Conservation (phyloP, 768 basidiomycete genomes). For the Boletus vinaceobasis region DNA sequence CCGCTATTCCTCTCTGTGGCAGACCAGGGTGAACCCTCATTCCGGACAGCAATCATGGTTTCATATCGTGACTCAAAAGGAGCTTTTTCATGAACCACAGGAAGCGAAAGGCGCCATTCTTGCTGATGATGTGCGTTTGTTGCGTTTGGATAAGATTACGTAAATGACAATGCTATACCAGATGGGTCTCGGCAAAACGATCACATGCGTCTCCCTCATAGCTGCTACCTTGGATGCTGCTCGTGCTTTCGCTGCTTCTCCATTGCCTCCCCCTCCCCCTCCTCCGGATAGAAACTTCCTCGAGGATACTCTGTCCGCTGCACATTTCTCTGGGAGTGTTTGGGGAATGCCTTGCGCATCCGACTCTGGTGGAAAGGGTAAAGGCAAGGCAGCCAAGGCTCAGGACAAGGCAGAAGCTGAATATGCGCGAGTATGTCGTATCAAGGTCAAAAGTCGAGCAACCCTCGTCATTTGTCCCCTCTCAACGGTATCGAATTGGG, state of each 20-base stretch:
- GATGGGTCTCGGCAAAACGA: constrained; percentile 99
- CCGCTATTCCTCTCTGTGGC: constrained; percentile 71
- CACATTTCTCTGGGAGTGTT: constrained; percentile 73
- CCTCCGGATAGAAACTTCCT: constrained; percentile 35
- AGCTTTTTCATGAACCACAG: constrained; percentile 59
- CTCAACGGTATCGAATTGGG: constrained; percentile 97
- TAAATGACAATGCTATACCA: constrained; percentile 31
- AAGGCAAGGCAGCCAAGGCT: constrained; percentile 61
- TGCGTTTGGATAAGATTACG: constrained; percentile 9
- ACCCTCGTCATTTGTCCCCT: constrained; percentile 97
- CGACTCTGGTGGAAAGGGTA: constrained; percentile 45
- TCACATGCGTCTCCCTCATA: constrained; percentile 91
- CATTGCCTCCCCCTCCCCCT: constrained; percentile 45
- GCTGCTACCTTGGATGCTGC: constrained; percentile 80
- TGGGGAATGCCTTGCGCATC: constrained; percentile 76
- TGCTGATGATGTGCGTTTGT: constrained; percentile 85
- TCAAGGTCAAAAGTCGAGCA: constrained; percentile 81
- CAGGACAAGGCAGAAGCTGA: constrained; percentile 73
- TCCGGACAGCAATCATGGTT: constrained; percentile 59
- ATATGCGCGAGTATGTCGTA: constrained; percentile 64
- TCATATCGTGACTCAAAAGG: constrained; percentile 81
- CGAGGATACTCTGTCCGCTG: constrained; percentile 38
- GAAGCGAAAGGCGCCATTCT: constrained; percentile 87
- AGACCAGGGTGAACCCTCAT: constrained; percentile 48
- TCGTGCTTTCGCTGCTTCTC: constrained; percentile 55